phyloP scores from a whole-genome alignment of 2,329 filamentous ascomycete species.

The Fusarium odoratissimum region DNA sequence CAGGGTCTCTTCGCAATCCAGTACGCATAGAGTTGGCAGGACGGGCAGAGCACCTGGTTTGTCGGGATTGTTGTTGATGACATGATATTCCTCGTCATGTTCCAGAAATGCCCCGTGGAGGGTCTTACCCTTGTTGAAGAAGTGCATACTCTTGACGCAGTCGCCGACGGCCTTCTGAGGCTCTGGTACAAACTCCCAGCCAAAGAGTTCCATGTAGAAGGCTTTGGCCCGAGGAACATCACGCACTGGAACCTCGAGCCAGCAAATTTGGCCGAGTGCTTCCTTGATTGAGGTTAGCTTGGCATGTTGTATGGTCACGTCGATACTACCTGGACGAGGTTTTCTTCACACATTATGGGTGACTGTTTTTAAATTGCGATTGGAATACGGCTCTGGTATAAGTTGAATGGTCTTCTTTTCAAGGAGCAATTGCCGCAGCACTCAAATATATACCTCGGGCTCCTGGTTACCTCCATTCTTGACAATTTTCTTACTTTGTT shows the following conservation, averaged over 20 bases:
- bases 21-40: slow-evolving; percentile 50
- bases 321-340: slow-evolving; percentile 20
- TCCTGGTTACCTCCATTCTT: neutral
- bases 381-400: neutral
- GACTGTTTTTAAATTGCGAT: neutral
- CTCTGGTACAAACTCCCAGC: slow-evolving; percentile 47
- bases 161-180: slow-evolving; percentile 31
- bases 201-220: slow-evolving; percentile 54
- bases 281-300: slow-evolving; percentile 26
- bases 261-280: slow-evolving; percentile 51
- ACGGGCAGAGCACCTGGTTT: slow-evolving; percentile 44
- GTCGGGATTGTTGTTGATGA: slow-evolving; percentile 44
- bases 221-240: slow-evolving; percentile 50
- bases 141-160: slow-evolving; percentile 48
- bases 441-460: slow-evolving; percentile 31
- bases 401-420: neutral
- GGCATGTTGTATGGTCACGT: neutral
- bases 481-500: neutral
- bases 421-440: neutral
- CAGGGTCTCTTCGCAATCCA: slow-evolving; percentile 49
- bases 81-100: slow-evolving; percentile 47
- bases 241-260: slow-evolving; percentile 54
- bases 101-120: slow-evolving; percentile 52
- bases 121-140: slow-evolving; percentile 49
- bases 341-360: slow-evolving; percentile 16